phyloP scores from a whole-genome alignment of 768 basidiomycete genomes.

The Mycena rosella region DNA sequence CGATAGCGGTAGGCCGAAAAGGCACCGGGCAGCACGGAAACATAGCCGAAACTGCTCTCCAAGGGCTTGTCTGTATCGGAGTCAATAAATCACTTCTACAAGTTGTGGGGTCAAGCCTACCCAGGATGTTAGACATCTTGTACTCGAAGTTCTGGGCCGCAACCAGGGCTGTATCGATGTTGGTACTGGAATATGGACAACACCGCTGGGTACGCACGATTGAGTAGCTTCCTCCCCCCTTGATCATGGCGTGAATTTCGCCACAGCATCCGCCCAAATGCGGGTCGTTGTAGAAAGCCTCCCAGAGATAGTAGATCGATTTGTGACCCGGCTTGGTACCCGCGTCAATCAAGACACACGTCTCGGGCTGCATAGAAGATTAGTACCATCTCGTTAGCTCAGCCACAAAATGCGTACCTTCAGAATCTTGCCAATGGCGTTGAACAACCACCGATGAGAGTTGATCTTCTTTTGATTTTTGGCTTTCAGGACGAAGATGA shows the following conservation, averaged over 20 bases:
- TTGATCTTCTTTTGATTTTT: conserved; percentile 98
- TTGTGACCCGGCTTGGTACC: conserved; percentile 98
- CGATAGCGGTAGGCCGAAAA: conserved; percentile 97
- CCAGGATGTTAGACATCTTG: conserved; percentile 97
- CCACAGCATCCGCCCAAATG: conserved; percentile 91
- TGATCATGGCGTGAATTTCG: conserved; percentile 97
- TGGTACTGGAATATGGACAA: no score
- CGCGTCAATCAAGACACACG: conserved; percentile 93
- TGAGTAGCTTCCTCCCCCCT: conserved; percentile 93
- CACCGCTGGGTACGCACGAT: no score
- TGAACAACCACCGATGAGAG: conserved; percentile 96
- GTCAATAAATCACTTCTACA: background rate
- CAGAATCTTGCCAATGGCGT: conserved; percentile 87
- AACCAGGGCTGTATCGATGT: no score
- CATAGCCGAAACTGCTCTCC: conserved; percentile 96
- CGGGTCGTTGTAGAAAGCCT: conserved; percentile 86
- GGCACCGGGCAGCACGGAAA: conserved; percentile 94
- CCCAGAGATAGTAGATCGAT: conserved; percentile 96
- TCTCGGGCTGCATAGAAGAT: conserved; percentile 73
- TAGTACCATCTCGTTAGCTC: conserved; percentile 9
- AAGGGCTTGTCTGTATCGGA: conserved; percentile 86
- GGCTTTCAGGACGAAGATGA: conserved; percentile 92
- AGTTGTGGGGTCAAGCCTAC: background rate
- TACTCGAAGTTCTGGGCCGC: conserved; percentile 99
- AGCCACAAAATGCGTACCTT: conserved; percentile 58